Evolutionary conservation across 73 alveolate species (phyloP), one percentile per base, ranked within the genome.

Genomic region (Paramecium pentaurelia): DNA sequence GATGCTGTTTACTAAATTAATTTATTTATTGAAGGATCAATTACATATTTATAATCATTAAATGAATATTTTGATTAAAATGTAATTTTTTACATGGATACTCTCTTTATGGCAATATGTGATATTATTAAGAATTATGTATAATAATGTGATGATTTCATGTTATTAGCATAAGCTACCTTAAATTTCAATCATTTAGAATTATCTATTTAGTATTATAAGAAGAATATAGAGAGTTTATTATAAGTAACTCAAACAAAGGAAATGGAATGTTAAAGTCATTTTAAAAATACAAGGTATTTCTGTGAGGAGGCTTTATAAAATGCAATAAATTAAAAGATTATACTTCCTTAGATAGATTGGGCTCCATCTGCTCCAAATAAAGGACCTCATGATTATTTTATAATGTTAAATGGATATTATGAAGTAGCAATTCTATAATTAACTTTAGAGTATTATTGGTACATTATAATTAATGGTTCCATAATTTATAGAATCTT

Each of bases 21-120:
- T 80, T 8, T 40, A 27, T 80, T 80, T 80, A 80, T 80, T 80
- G 91, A 80, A 32, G 91, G 91, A 80, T 80, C 91, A 20, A 80
- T 80, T 7, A 22, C 49, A 9, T 80, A 80, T 47, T 25, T 80
- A 42, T 44, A 22, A 42, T 32, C 47, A 10, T 80, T 80, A 11
- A 80, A 80, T 18, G 91, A 80, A 11, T 80, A 80, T 36, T 80
- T 45, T 27, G 91, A 80, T 80, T 49, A 80, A 47, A 80, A 80
- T 45, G 91, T 80, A 16, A 80, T 80, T 1, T 80, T 80, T 47
- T 80, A 80, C n/a, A 45, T 80, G 91, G 91, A 80, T 16, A 49
- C 75, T 22, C 58, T 80, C 49, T 80, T 80, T 36, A 25, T 45
- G 16, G 32, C 27, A 34, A 80, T 80, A 1, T 45, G 91, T 80